Percentiles rank a stretch among this genome's conserved stretches.
Conservation (phyloP, 2,329 filamentous ascomycete species). For the Clonostachys chloroleuca region DNA sequence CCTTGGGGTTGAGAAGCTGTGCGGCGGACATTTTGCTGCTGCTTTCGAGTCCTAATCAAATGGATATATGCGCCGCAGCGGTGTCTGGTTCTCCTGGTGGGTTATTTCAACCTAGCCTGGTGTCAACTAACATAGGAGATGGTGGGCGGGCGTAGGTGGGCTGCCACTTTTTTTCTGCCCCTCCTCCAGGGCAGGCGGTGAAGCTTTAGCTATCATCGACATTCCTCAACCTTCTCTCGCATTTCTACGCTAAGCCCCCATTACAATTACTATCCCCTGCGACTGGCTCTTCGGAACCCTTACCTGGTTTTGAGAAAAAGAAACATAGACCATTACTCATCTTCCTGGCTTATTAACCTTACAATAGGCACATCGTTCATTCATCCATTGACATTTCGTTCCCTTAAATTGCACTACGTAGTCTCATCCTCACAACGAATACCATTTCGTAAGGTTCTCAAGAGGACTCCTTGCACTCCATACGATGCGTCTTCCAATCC, state of each 20-base stretch:
- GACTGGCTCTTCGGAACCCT: no score
- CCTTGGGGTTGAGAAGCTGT: constrained; percentile 97
- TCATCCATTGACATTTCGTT: neutral
- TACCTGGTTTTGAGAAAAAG: no score
- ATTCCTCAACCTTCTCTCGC: no score
- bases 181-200: constrained; percentile 2
- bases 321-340: no score
- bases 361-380: neutral
- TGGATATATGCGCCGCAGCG: constrained; percentile 3
- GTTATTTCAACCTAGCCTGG: neutral
- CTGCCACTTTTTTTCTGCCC: constrained; percentile 9
- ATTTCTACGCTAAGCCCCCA: no score
- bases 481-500: constrained; percentile 48
- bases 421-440: neutral
- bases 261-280: no score
- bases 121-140: constrained; percentile 2
- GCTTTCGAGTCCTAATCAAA: neutral
- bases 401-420: neutral
- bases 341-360: no score
- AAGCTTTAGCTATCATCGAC: neutral
- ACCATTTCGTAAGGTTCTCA: no score
- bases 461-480: constrained; percentile 25
- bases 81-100: neutral
- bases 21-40: constrained; percentile 77
- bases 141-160: constrained; percentile 3